Conservation (phyloP, 208 protist genomes). For the Strigomonas culicis region DNA sequence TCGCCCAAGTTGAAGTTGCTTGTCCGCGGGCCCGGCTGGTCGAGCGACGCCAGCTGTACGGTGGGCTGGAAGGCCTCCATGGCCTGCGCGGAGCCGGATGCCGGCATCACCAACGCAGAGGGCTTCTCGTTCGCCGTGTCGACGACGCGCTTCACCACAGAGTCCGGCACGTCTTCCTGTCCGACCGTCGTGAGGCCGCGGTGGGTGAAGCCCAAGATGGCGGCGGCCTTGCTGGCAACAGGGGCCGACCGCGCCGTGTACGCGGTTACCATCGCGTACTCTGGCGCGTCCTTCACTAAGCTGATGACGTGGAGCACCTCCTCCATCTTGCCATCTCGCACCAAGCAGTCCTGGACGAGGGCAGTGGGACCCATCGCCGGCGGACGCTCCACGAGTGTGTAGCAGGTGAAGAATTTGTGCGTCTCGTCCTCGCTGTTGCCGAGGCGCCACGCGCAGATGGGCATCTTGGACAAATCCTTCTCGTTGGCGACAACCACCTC, state of each 20-base stretch:
- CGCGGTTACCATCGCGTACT: slow-evolving; percentile 54
- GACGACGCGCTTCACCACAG: slow-evolving; percentile 3
- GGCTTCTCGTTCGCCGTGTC: too few relatives aligned
- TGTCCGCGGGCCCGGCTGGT: slow-evolving; percentile 21
- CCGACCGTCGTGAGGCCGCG: slow-evolving; percentile 37
- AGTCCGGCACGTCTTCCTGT: slow-evolving; percentile 46
- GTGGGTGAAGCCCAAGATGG: slow-evolving; percentile 59
- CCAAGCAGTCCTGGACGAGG: slow-evolving; percentile 55
- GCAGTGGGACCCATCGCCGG: slow-evolving; percentile 17
- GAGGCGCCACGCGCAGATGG: slow-evolving; percentile 60
- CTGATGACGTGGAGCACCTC: slow-evolving; percentile 70
- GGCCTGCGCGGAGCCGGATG: slow-evolving; percentile 5
- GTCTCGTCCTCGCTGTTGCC: slow-evolving; percentile 61
- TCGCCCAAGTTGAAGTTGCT: slow-evolving; percentile 36
- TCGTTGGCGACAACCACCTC: slow-evolving; percentile 37
- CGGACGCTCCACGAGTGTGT: slow-evolving; percentile 38
- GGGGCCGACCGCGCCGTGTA: slow-evolving; percentile 16
- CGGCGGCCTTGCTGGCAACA: slow-evolving; percentile 24
- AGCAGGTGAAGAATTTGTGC: slow-evolving; percentile 64
- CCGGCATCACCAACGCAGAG: slow-evolving; percentile 9
- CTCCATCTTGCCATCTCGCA: slow-evolving; percentile 33
- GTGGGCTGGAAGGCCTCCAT: slow-evolving; percentile 42
- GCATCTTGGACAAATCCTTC: slow-evolving; percentile 38
- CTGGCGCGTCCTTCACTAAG: slow-evolving; percentile 27
- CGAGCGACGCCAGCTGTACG: slow-evolving; percentile 70